A percentile compares a stretch with the other conserved stretches of the same genome.
These are phyloP conservation scores for Adiantum capillusveneris DNA, from an alignment of 75 land plant genomes.

Conservation along the genomic window DNA sequence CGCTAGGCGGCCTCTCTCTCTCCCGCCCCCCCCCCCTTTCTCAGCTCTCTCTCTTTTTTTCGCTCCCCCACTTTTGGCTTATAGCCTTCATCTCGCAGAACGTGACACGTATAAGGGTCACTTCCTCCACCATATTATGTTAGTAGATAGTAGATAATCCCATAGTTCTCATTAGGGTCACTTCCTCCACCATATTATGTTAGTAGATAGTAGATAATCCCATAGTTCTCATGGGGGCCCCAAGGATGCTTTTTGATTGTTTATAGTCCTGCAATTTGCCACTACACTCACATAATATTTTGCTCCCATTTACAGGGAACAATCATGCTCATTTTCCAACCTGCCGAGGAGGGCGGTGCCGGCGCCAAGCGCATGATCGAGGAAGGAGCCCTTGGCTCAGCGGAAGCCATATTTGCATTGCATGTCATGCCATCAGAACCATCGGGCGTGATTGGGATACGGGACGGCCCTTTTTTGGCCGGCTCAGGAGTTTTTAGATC, in stretches of 20 bases:
- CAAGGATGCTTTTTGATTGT: background rate
- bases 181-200: too few relatives aligned
- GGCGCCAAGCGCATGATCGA: slow-evolving; percentile 60
- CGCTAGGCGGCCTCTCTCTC: too few relatives aligned
- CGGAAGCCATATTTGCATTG: slow-evolving; percentile 55
- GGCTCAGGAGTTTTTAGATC: slow-evolving; percentile 37
- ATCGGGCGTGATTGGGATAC: slow-evolving; percentile 38
- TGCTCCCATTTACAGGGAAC: slow-evolving; percentile 43
- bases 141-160: too few relatives aligned
- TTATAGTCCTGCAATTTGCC: background rate
- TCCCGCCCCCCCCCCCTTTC: too few relatives aligned
- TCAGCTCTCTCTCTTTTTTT: too few relatives aligned
- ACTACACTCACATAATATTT: background rate
- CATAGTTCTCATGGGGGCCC: background rate
- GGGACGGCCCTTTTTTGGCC: slow-evolving; percentile 49
- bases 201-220: too few relatives aligned
- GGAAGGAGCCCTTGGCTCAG: slow-evolving; percentile 53
- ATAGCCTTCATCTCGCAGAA: too few relatives aligned
- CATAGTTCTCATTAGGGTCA: too few relatives aligned
- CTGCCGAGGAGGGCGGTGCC: slow-evolving; percentile 58
- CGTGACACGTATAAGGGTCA: too few relatives aligned
- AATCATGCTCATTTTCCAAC: slow-evolving; percentile 74
- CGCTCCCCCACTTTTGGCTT: too few relatives aligned
- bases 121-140: too few relatives aligned
- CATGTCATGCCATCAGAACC: slow-evolving; percentile 35